A percentile compares a stretch with the other conserved stretches of the same genome.
phyloP scores from a whole-genome alignment of 1,284 basidiomycete species.

The Somion occarium region DNA sequence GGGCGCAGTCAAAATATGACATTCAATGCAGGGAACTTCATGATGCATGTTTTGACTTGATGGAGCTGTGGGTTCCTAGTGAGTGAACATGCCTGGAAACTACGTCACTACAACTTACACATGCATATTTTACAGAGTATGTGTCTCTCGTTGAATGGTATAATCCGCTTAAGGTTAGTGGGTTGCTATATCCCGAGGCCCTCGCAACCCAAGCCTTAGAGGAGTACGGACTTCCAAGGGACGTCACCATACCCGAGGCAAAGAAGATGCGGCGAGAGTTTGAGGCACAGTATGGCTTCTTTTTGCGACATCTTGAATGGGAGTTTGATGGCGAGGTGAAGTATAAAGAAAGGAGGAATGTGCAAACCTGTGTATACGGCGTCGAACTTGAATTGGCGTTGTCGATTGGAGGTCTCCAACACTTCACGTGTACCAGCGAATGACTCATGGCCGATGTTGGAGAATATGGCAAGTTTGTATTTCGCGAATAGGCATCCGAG shows the following conservation, averaged over 20 bases:
- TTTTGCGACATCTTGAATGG: too few relatives aligned
- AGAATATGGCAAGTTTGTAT: slow-evolving; percentile 67
- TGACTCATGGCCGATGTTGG: slow-evolving; percentile 66
- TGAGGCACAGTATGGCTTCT: not conserved
- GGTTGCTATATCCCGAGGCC: not conserved
- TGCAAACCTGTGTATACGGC: too few relatives aligned
- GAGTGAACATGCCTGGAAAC: not conserved
- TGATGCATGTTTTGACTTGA: not conserved
- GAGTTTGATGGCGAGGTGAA: too few relatives aligned
- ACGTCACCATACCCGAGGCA: not conserved
- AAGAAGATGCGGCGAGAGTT: not conserved
- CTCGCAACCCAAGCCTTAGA: not conserved
- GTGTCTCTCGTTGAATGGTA: not conserved
- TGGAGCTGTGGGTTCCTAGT: not conserved
- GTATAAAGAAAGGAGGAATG: too few relatives aligned
- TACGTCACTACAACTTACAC: not conserved
- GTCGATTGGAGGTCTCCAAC: slow-evolving; percentile 37
- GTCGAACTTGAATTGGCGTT: slow-evolving; percentile 52
- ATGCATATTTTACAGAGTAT: too few relatives aligned
- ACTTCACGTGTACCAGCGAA: slow-evolving; percentile 56
- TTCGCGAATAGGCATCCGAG: too few relatives aligned
- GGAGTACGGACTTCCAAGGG: not conserved
- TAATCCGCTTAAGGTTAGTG: not conserved
- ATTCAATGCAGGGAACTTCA: not conserved
- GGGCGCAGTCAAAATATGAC: not conserved